These are phyloP conservation scores for Naganishia albida DNA, from an alignment of 1,284 basidiomycete genomes.

Conservation along the genomic window DNA sequence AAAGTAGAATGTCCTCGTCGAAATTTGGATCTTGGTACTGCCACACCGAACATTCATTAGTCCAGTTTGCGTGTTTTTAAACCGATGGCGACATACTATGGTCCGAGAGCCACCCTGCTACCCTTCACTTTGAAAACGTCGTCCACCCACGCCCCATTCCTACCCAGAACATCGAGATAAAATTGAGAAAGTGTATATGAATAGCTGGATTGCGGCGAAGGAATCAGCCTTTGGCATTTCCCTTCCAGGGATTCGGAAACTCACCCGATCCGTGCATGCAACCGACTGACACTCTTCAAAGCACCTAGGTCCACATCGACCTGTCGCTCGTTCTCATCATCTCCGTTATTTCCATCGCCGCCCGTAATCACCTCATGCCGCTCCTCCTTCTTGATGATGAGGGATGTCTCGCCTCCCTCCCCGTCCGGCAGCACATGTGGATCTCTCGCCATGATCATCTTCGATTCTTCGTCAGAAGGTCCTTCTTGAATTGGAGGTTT, in stretches of 20 bases:
- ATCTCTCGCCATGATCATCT: background rate
- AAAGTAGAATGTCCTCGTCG: slow-evolving; percentile 95
- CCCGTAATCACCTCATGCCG: background rate
- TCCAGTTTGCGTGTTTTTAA: background rate
- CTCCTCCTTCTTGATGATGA: slow-evolving; percentile 1
- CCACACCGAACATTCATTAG: slow-evolving; percentile 8
- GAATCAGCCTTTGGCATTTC: background rate
- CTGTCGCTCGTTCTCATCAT: slow-evolving; percentile 48
- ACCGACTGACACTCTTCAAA: slow-evolving; percentile 91
- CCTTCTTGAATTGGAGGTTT: slow-evolving; percentile 18
- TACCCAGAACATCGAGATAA: slow-evolving; percentile 84
- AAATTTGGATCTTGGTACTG: slow-evolving; percentile 98
- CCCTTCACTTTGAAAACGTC: slow-evolving; percentile 90
- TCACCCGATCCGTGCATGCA: slow-evolving; percentile 94
- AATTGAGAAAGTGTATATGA: slow-evolving; percentile 66
- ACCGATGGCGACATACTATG: slow-evolving; percentile 63
- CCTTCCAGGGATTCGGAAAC: background rate
- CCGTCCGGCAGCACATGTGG: background rate
- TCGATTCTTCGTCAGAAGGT: background rate
- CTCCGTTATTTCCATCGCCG: background rate
- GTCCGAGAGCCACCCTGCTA: slow-evolving; percentile 74
- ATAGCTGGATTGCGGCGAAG: slow-evolving; percentile 61
- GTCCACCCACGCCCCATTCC: slow-evolving; percentile 98
- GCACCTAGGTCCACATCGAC: slow-evolving; percentile 96
- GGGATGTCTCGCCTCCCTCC: background rate